A percentile compares a stretch with the other conserved stretches of the same genome.
phyloP scores from a whole-genome alignment of 805 yeast genomes.

The Yarrowia osloensis region DNA sequence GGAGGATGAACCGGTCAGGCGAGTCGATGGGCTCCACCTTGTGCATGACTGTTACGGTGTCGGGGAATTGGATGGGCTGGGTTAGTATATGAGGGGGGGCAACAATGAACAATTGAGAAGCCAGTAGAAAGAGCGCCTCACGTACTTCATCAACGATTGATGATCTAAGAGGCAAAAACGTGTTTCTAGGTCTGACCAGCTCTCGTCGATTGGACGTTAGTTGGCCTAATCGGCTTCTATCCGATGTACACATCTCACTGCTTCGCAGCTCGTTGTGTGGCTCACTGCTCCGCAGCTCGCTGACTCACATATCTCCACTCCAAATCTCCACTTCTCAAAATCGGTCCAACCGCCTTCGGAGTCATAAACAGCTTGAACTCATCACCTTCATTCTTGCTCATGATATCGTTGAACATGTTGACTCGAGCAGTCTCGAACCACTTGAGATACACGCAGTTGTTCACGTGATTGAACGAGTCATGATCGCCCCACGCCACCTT shows the following conservation, averaged over 20 bases:
- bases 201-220: no score
- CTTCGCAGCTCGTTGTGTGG: neutral
- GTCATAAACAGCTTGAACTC: conserved; percentile 36
- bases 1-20: conserved; percentile 38
- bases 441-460: conserved; percentile 41
- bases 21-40: conserved; percentile 36
- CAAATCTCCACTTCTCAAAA: conserved; percentile 40
- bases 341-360: conserved; percentile 39
- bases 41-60: conserved; percentile 40
- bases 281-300: neutral
- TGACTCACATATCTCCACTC: conserved; percentile 39
- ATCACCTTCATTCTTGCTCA: conserved; percentile 28
- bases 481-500: conserved; percentile 39
- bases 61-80: conserved; percentile 40
- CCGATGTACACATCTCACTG: neutral
- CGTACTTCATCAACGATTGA: no score
- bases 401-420: conserved; percentile 35
- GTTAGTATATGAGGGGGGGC: neutral
- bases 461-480: conserved; percentile 42
- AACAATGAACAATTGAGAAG: neutral
- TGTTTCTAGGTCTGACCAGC: no score
- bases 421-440: conserved; percentile 43
- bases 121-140: no score
- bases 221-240: no score
- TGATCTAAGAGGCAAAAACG: no score